These are phyloP conservation scores for Arabis alpina DNA, from an alignment of 345 rosid genomes.

Conservation along the genomic window DNA sequence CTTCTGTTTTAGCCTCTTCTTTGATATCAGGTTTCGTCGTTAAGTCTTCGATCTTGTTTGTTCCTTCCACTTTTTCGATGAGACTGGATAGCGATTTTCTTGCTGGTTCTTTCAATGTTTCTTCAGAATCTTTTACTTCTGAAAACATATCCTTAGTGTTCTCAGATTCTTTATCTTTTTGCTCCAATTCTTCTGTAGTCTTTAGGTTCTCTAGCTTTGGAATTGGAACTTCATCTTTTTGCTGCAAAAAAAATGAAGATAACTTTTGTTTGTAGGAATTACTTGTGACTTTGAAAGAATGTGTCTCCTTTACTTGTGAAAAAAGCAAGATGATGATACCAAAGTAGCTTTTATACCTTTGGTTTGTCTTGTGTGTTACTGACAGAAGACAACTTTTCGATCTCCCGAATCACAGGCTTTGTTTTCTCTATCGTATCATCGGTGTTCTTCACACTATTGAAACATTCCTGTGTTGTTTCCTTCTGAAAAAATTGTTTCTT, in stretches of 20 bases:
- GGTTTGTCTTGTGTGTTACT: constrained; percentile 39
- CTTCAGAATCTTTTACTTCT: constrained; percentile 38
- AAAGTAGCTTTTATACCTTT: constrained; percentile 50
- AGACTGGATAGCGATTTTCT: constrained; percentile 52
- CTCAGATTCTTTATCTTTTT: constrained; percentile 38
- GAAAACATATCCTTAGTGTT: constrained; percentile 32
- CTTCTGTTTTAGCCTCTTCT: constrained; percentile 50
- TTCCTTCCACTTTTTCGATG: constrained; percentile 46
- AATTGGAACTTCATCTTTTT: constrained; percentile 27
- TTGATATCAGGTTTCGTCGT: constrained; percentile 27
- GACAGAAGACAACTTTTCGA: constrained; percentile 29
- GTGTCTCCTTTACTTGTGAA: not conserved
- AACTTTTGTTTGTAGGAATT: constrained; percentile 14
- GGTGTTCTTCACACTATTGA: constrained; percentile 27
- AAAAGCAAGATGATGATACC: not conserved
- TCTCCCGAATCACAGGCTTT: constrained; percentile 15
- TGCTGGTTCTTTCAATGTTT: constrained; percentile 42
- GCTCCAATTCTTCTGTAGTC: constrained; percentile 35
- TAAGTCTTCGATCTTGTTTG: constrained; percentile 30
- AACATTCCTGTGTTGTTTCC: constrained; percentile 31
- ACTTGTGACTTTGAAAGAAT: constrained; percentile 27
- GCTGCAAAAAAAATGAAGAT: constrained; percentile 6
- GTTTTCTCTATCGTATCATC: constrained; percentile 16
- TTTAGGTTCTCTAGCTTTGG: constrained; percentile 20
- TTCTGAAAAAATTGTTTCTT: constrained; percentile 39